phyloP scores from a whole-genome alignment of 768 basidiomycete species.

The Russula dissimulans region DNA sequence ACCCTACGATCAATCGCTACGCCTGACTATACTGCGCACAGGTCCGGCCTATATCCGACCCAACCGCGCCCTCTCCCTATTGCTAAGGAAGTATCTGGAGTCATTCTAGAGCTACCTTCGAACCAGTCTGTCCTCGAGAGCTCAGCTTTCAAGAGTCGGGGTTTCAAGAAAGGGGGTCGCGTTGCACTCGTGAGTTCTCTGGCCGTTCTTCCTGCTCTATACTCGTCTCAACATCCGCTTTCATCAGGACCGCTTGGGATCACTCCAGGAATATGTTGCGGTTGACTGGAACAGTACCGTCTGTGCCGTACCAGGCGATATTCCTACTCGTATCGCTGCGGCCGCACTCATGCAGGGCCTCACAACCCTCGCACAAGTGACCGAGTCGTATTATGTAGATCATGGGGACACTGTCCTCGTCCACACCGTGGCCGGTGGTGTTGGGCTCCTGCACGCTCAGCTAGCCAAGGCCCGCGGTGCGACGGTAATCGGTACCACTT shows the following conservation, averaged over 20 bases:
- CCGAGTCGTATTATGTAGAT: slow-evolving; percentile 80
- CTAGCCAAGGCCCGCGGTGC: slow-evolving; percentile 67
- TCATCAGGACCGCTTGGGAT: slow-evolving; percentile 37
- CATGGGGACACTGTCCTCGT: slow-evolving; percentile 73
- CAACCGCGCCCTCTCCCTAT: slow-evolving; percentile 53
- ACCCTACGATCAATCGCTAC: slow-evolving; percentile 14
- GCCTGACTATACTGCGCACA: neutral
- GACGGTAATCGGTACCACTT: slow-evolving; percentile 89
- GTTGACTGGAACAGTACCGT: slow-evolving; percentile 47
- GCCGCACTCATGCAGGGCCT: slow-evolving; percentile 65
- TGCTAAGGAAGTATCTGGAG: slow-evolving; percentile 75
- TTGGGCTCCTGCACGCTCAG: slow-evolving; percentile 64
- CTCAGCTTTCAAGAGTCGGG: slow-evolving; percentile 52
- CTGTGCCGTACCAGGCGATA: slow-evolving; percentile 52
- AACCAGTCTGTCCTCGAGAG: slow-evolving; percentile 51
- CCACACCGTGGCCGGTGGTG: slow-evolving; percentile 87
- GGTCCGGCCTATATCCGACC: slow-evolving; percentile 55
- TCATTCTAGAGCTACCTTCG: slow-evolving; percentile 63
- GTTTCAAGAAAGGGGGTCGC: slow-evolving; percentile 57
- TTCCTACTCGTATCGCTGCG: slow-evolving; percentile 56
- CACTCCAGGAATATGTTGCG: slow-evolving; percentile 66
- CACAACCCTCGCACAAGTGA: slow-evolving; percentile 68
- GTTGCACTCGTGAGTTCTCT: slow-evolving; percentile 53
- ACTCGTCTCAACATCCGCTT: neutral
- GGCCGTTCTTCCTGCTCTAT: neutral